These are phyloP conservation scores for Eleusine indica DNA, from an alignment of 176 grass and related monocot genomes.

Conservation along the genomic window DNA sequence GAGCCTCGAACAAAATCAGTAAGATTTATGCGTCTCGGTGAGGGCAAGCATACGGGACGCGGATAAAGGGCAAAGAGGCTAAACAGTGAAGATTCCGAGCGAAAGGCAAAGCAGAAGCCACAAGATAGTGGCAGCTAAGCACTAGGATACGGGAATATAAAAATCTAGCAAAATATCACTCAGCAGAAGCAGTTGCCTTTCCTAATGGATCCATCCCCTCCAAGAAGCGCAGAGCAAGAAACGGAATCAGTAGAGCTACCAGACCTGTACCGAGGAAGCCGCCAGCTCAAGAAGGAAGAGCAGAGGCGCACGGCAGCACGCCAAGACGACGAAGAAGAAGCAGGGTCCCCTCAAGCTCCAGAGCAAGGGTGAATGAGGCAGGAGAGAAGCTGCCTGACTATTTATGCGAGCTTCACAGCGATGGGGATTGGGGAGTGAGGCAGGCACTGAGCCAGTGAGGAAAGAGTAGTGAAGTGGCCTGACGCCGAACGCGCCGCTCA, in stretches of 20 bases:
- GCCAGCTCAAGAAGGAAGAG: constrained; percentile 34
- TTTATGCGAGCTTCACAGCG: constrained; percentile 46
- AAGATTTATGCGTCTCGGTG: constrained; percentile 28
- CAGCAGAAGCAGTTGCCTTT: constrained; percentile 8
- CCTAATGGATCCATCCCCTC: constrained; percentile 37
- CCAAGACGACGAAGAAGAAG: constrained; percentile 1
- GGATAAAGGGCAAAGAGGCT: constrained; percentile 26
- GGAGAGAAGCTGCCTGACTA: not conserved
- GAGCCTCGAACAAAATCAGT: constrained; percentile 27
- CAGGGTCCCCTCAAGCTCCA: constrained; percentile 4
- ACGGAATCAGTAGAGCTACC: constrained; percentile 3
- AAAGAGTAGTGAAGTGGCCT: constrained; percentile 34
- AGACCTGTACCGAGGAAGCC: constrained; percentile 47
- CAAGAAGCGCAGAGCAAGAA: constrained; percentile 28
- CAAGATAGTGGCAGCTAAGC: constrained; percentile 7
- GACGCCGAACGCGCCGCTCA: constrained; percentile 41
- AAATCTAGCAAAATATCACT: constrained; percentile 13
- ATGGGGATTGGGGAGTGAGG: constrained; percentile 40
- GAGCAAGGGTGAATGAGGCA: not conserved
- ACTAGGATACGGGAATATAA: constrained; percentile 28
- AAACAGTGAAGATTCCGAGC: constrained; percentile 39
- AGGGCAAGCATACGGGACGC: constrained; percentile 21
- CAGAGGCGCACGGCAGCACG: not conserved
- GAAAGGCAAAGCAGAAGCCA: constrained; percentile 35
- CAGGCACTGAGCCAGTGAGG: constrained; percentile 10